Evolutionary conservation across 495 filamentous ascomycete species (phyloP), one percentile per base, ranked within the genome.

Genomic region (Tuber indicum): DNA sequence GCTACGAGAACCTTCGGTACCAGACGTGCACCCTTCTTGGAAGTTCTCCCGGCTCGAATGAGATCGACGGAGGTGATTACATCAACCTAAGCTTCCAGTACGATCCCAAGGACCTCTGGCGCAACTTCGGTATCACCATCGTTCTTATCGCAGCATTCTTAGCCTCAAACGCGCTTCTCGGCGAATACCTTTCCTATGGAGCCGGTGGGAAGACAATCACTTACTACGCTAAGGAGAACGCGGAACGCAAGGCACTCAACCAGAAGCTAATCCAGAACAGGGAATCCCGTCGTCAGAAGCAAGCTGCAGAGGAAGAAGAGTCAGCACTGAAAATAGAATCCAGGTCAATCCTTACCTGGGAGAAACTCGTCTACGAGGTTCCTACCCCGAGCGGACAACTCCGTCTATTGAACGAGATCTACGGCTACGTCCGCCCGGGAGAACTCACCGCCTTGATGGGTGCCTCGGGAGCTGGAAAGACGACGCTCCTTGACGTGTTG

Each of bases 391-490:
- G 87, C 17, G 92, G 92, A 10, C 89, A 90, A 45, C 87, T 91
- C 17, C 89, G 88, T 3, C 87, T 95, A 16, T 87, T 94, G 21
- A 89, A 93, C 76, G 86, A 90, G 69, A 88, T 95, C 10, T 92
- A 88, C 78, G 93, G 93, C 7, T 96, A 91, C 76, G 92, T 94
- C 73, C 89, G 91, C 76, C 93, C 93, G 3, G 92, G 93, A 0
- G 86, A 91, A 80, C 86, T 96, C 14, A 94, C 92, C 2, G 93
- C 93, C 19, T 84, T 96, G 19, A 94, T 95, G 92, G 93, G 93
- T 12, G 91, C 91, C 17, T 93, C 91, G 2, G 93, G 93, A n/a
- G 93, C 93, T 19, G 93, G 93, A 9, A 96, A 96, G 82, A 96
- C 93, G 0, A 96, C 93, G 0, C 84, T 96, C 4, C 83, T 96